A percentile compares a stretch with the other conserved stretches of the same genome.
These are phyloP conservation scores for Podila epigama DNA, from an alignment of 192 early-diverging fungal species.

Conservation along the genomic window DNA sequence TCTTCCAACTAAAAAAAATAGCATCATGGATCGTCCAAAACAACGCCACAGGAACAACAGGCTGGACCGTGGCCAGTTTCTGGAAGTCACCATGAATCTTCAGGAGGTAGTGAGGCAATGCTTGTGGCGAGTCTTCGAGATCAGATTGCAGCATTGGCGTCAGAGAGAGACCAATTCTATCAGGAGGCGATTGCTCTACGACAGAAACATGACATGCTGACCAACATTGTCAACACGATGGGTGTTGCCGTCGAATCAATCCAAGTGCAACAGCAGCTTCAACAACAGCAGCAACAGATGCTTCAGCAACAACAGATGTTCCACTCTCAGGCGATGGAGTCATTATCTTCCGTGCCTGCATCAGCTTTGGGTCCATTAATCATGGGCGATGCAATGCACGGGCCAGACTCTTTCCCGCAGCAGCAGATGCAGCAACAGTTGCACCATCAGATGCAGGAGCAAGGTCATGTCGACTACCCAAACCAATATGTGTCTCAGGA, in stretches of 20 bases:
- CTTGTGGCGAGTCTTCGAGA: slow-evolving; percentile 33
- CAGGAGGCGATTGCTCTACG: slow-evolving; percentile 29
- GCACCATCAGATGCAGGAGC: slow-evolving; percentile 1
- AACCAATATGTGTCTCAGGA: slow-evolving; percentile 16
- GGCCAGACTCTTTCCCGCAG: not conserved
- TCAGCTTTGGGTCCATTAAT: not conserved
- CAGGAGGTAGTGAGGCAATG: slow-evolving; percentile 2
- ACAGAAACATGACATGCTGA: slow-evolving; percentile 37
- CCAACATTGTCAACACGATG: slow-evolving; percentile 30
- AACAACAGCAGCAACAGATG: slow-evolving; percentile 22
- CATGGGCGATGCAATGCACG: not conserved
- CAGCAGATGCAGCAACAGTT: slow-evolving; percentile 16
- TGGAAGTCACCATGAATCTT: not conserved
- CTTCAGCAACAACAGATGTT: slow-evolving; percentile 22
- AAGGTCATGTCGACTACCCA: not conserved
- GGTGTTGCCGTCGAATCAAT: slow-evolving; percentile 38
- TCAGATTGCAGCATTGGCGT: slow-evolving; percentile 40
- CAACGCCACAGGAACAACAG: not conserved
- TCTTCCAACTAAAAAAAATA: not conserved
- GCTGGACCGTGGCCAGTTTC: not conserved
- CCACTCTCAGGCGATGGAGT: not conserved
- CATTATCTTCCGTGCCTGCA: slow-evolving; percentile 2
- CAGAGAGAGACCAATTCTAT: slow-evolving; percentile 45
- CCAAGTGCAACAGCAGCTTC: slow-evolving; percentile 23
- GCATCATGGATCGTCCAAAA: not conserved